phyloP scores from a whole-genome alignment of 1,284 basidiomycete species.

The Apiotrichum montevideense region DNA sequence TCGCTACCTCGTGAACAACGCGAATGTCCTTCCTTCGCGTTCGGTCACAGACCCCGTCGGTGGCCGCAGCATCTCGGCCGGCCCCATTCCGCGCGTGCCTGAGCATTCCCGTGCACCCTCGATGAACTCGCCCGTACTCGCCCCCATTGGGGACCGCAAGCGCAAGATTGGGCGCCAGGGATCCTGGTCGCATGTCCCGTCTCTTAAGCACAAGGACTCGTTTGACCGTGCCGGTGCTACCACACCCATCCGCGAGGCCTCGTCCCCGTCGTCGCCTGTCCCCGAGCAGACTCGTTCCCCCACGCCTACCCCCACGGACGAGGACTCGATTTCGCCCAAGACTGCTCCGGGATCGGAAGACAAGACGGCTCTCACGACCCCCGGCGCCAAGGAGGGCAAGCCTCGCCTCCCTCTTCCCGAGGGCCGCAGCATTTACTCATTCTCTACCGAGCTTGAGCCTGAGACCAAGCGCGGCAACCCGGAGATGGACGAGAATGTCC shows the following conservation, averaged over 20 bases:
- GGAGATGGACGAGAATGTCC: slow-evolving; percentile 22
- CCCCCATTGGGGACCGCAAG: slow-evolving; percentile 5
- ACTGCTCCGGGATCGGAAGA: slow-evolving; percentile 3
- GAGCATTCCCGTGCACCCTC: slow-evolving; percentile 6
- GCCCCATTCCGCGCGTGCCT: slow-evolving; percentile 7
- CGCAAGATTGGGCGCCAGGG: slow-evolving; percentile 20
- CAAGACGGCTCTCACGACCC: background rate
- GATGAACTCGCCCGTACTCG: background rate
- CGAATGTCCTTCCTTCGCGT: background rate
- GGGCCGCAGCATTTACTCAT: slow-evolving; percentile 21
- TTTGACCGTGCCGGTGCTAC: slow-evolving; percentile 16
- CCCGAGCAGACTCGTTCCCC: slow-evolving; percentile 15
- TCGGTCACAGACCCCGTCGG: slow-evolving; percentile 18
- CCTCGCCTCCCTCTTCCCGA: slow-evolving; percentile 14
- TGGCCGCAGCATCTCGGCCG: slow-evolving; percentile 15
- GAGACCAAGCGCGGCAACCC: slow-evolving; percentile 17
- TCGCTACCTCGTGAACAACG: slow-evolving; percentile 9
- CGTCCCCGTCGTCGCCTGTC: slow-evolving; percentile 7
- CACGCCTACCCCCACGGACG: slow-evolving; percentile 16
- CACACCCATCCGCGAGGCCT: slow-evolving; percentile 4
- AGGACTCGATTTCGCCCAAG: slow-evolving; percentile 16
- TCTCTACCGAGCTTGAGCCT: slow-evolving; percentile 21
- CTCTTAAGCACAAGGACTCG: slow-evolving; percentile 19
- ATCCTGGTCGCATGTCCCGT: slow-evolving; percentile 17
- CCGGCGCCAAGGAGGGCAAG: slow-evolving; percentile 3